Percentiles rank a stretch among this genome's conserved stretches.
phyloP scores from a whole-genome alignment of 1,284 basidiomycete genomes.

The Hemileia vastatrix region DNA sequence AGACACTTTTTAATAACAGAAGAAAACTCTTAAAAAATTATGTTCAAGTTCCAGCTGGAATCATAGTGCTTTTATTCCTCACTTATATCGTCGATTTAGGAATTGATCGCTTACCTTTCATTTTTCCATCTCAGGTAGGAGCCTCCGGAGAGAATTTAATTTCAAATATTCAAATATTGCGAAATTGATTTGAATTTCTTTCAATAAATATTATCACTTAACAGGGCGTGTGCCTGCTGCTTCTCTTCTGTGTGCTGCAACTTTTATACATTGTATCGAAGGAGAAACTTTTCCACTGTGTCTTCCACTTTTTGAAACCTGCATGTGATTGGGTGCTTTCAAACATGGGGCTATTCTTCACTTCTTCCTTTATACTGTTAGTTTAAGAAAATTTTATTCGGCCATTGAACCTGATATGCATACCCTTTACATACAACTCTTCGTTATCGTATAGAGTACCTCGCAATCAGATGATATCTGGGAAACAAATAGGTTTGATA shows the following conservation, averaged over 20 bases:
- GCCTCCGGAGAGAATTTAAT: background rate
- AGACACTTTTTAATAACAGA: too few relatives aligned
- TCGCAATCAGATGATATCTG: constrained; percentile 8
- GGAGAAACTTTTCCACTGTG: constrained; percentile 7
- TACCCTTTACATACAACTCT: background rate
- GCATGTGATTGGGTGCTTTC: constrained; percentile 10
- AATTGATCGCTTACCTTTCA: constrained; percentile 16
- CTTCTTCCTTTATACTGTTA: constrained; percentile 22
- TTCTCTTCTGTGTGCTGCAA: constrained; percentile 2
- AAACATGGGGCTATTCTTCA: constrained; percentile 22
- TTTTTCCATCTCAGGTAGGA: constrained; percentile 10
- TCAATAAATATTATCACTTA: background rate
- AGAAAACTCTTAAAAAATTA: too few relatives aligned
- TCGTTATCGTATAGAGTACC: constrained; percentile 5
- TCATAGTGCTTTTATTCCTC: constrained; percentile 10
- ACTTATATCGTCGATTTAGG: constrained; percentile 11
- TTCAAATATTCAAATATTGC: background rate
- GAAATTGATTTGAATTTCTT: background rate
- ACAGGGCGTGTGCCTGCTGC: constrained; percentile 10
- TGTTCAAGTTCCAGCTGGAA: constrained; percentile 10
- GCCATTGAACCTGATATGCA: background rate
- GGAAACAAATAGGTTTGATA: constrained; percentile 16
- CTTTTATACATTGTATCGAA: constrained; percentile 3
- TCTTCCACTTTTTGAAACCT: constrained; percentile 11
- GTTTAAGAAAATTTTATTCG: background rate